Conservation (phyloP, 345 rosid species). For the Conringia planisiliqua region DNA sequence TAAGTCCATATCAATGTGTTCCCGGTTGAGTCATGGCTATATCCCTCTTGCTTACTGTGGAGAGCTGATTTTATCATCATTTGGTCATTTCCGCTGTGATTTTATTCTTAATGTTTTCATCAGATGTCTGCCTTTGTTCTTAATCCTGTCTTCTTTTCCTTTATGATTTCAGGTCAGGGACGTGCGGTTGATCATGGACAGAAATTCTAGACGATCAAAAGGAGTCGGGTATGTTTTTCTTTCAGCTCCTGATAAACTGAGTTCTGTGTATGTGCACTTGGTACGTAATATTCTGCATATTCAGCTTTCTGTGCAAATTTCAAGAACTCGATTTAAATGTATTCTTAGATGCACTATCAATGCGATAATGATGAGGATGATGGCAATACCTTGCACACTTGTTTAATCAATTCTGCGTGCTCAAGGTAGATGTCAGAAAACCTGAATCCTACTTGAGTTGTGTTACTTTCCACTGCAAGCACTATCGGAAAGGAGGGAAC, state of each 20-base stretch:
- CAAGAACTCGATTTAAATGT: conserved; percentile 81
- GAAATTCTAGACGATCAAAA: conserved; percentile 91
- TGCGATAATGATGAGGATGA: conserved; percentile 97
- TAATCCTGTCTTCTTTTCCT: not conserved
- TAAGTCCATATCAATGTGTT: not conserved
- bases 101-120: not conserved
- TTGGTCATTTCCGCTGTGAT: not conserved
- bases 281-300: conserved; percentile 47
- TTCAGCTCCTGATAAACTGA: conserved; percentile 6
- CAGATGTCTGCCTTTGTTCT: not conserved
- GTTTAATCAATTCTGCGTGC: conserved; percentile 93
- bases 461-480: conserved; percentile 41
- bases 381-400: conserved; percentile 91
- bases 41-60: too few species aligned
- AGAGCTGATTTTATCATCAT: too few species aligned
- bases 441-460: conserved; percentile 54
- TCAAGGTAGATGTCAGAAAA: conserved; percentile 87
- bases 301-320: conserved; percentile 37
- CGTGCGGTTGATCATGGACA: conserved; percentile 94
- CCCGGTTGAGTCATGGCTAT: too few species aligned
- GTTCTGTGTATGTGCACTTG: conserved; percentile 36
- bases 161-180: conserved; percentile 76
- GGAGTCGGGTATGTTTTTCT: conserved; percentile 88
- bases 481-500: conserved; percentile 32
- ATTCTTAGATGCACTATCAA: conserved; percentile 95